Base-by-base conservation (phyloP, 805 yeast genomes). In the Cyberlindnera euphorbiae region DNA sequence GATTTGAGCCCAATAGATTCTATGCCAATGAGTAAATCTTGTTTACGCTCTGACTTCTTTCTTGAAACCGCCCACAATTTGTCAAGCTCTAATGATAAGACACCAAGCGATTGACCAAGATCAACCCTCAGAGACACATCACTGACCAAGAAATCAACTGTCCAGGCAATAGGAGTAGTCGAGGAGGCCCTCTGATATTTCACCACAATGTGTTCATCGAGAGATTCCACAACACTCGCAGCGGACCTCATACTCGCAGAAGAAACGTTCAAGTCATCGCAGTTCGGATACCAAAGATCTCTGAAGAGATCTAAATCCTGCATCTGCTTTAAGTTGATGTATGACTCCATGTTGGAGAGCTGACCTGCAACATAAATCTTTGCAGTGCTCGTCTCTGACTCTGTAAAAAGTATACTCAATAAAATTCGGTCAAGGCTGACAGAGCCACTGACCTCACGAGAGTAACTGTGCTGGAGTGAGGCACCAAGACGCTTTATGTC, bases 401-500 rank as follows among this genome's bases (percentile, higher is more conserved):
- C 69, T 0, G 72, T 66, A 25, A 79, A 52, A 14, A 74, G 62
- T n/a, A 73, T 66, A 4, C 70, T 68, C 10, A 76, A 22, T 31
- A 77, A 52, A 9, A 80, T 54, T 28, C 69, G 64, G 13, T 75
- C 67, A 8, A 76, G 44, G 2, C 55, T 47, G 19, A 85, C 57
- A 3, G 83, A 78, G 0, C 94, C 95, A 65, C 95, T 87, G 1
- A 82, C 72, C 44, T 87, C 96, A 43, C 95, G 74, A 0, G 97
- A 90, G 53, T 86, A 93, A 12, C 85, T 78, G 58, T 93, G 98
- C 51, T 87, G 96, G 24, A 93, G 62, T 0, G 89, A 78, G 0
- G 90, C 83, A 15, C 73, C 66, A 4, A 87, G 58, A 2, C 75
- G 67, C n/a, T 69, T 66, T 13, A 87, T 44, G 12, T 69, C 66